These are phyloP conservation scores for Tritrichomonas musculus DNA, from an alignment of 208 protist species.

Conservation along the genomic window DNA sequence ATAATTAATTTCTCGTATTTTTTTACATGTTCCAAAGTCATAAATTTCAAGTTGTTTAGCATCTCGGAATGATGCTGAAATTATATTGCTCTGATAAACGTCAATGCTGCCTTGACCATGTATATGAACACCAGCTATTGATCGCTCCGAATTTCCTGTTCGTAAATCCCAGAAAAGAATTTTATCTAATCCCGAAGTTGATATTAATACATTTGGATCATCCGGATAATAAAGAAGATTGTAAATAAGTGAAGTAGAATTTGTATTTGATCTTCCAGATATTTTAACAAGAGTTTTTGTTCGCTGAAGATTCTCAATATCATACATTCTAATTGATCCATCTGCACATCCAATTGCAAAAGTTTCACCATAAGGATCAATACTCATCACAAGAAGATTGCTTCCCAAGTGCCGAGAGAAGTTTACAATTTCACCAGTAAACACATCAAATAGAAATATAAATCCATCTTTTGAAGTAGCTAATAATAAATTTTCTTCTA, in stretches of 20 bases:
- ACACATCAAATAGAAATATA: neutral
- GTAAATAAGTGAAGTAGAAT: too few species aligned
- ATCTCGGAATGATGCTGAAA: neutral
- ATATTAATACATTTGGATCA: neutral
- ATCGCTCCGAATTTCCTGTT: neutral
- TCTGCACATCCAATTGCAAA: neutral
- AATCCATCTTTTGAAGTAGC: neutral
- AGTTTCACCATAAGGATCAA: neutral
- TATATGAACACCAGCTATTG: neutral
- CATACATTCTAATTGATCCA: neutral
- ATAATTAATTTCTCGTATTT: neutral
- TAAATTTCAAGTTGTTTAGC: neutral
- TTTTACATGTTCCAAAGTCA: neutral
- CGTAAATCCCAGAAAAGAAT: neutral
- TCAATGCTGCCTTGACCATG: neutral
- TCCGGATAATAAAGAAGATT: neutral
- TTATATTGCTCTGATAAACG: neutral
- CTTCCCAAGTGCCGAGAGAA: neutral
- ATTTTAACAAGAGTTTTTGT: neutral
- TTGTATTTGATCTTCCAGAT: too few species aligned
- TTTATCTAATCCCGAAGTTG: neutral
- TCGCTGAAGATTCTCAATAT: neutral
- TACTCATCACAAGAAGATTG: neutral
- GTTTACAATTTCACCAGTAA: neutral
- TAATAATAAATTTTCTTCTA: neutral